Evolutionary conservation across 176 grass and related monocot genomes (phyloP), one percentile per base, ranked within the genome.

Genomic region (Bromus sterilis): DNA sequence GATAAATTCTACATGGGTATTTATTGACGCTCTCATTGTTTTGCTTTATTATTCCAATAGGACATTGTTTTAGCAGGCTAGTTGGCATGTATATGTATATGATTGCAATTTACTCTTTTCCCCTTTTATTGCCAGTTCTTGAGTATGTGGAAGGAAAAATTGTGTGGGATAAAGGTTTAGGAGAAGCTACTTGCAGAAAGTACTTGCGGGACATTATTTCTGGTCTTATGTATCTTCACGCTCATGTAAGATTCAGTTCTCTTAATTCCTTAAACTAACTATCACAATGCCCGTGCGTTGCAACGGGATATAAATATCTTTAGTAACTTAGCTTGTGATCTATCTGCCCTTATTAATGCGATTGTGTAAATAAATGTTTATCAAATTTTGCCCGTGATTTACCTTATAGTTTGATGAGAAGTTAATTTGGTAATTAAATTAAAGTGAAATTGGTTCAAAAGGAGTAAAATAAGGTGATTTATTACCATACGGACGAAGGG

Each of bases 221-320:
- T 77, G 90, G 90, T 69, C 78, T 98, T 37, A 87, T 94, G 65
- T 98, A 94, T 79, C 95, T 98, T 48, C 95, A 98, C 59, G 82
- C 90, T 84, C 90, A 98, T 91, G 92, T 98, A 93, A 92, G 87
- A 74, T 48, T 49, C 48, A 21, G 48, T 53, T 53, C 18, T 53
- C 48, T 9, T 59, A 57, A 76, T 71, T 59, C n/a, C 16, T 48
- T 71, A 65, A 11, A 67, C 13, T 66, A 11, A 13, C n/a, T n/a
- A n/a, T n/a, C n/a, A n/a, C n/a, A n/a, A n/a, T n/a, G n/a, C n/a
- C n/a, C n/a, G n/a, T n/a, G n/a, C n/a, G n/a, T n/a, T n/a, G n/a
- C n/a, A n/a, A n/a, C n/a, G n/a, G n/a, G n/a, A n/a, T n/a, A n/a
- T n/a, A n/a, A n/a, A n/a, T n/a, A n/a, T n/a, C n/a, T n/a, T n/a